Conservation (phyloP, 345 rosid genomes). For the Eucalyptus pauciflora region DNA sequence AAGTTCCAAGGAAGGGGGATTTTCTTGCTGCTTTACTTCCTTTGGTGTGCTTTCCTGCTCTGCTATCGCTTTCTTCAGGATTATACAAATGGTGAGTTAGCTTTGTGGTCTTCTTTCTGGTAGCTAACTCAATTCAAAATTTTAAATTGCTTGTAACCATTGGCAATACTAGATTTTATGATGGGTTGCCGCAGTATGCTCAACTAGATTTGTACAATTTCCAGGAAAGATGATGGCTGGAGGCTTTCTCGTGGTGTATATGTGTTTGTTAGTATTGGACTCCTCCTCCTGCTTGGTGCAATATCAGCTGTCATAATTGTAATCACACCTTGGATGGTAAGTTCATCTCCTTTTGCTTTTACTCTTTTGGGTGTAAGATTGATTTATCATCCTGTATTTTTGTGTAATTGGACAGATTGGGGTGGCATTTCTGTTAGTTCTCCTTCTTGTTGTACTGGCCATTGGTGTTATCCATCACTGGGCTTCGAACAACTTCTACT, state of each 20-base stretch:
- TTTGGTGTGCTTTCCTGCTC: slow-evolving; percentile 87
- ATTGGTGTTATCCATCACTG: slow-evolving; percentile 92
- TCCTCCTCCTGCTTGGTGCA: slow-evolving; percentile 91
- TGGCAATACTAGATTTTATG: not conserved
- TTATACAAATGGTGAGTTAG: slow-evolving; percentile 79
- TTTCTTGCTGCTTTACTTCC: slow-evolving; percentile 98
- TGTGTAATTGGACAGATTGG: slow-evolving; percentile 59
- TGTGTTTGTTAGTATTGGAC: slow-evolving; percentile 75
- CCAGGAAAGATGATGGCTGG: slow-evolving; percentile 99
- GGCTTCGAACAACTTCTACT: slow-evolving; percentile 98
- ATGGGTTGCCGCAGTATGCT: not conserved
- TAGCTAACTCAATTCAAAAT: not conserved
- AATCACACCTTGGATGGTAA: slow-evolving; percentile 84
- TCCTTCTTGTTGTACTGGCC: slow-evolving; percentile 82
- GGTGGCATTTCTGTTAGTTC: slow-evolving; percentile 79
- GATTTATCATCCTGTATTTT: not conserved
- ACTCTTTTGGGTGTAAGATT: not conserved
- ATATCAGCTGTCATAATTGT: slow-evolving; percentile 79
- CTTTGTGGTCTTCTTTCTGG: not conserved
- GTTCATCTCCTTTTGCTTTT: slow-evolving; percentile 11
- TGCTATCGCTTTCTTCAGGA: slow-evolving; percentile 82
- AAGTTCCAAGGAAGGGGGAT: slow-evolving; percentile 78
- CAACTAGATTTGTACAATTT: not conserved
- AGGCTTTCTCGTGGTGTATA: slow-evolving; percentile 85
- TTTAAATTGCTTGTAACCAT: not conserved